phyloP scores from a whole-genome alignment of 2,329 filamentous ascomycete species.

The Claviceps sp. region DNA sequence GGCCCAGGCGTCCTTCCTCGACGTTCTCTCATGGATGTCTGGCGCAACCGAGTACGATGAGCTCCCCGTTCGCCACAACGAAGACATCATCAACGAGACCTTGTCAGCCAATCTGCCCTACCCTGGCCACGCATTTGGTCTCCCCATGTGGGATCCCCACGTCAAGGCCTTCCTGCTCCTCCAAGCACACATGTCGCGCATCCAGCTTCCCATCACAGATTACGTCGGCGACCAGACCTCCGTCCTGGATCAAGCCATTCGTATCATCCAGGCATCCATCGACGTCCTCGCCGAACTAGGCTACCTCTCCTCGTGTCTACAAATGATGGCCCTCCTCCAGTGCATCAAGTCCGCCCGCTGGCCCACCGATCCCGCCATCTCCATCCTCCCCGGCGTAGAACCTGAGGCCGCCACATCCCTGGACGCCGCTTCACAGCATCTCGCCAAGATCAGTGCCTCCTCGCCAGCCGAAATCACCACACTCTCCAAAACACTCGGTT shows the following conservation, averaged over 20 bases:
- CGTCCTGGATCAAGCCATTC: slow-evolving; percentile 89
- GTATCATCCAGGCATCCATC: slow-evolving; percentile 90
- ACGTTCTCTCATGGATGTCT: slow-evolving; percentile 85
- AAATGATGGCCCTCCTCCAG: slow-evolving; percentile 78
- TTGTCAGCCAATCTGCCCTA: slow-evolving; percentile 68
- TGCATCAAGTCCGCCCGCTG: slow-evolving; percentile 87
- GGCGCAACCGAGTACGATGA: slow-evolving; percentile 93
- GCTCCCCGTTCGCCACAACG: slow-evolving; percentile 92
- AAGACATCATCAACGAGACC: slow-evolving; percentile 91
- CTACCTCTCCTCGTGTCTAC: slow-evolving; percentile 59
- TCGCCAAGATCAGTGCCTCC: slow-evolving; percentile 29
- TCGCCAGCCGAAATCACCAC: slow-evolving; percentile 22
- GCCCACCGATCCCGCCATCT: slow-evolving; percentile 67
- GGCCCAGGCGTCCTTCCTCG: slow-evolving; percentile 60
- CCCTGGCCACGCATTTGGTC: slow-evolving; percentile 43
- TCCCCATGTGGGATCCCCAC: slow-evolving; percentile 97
- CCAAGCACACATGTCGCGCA: slow-evolving; percentile 87
- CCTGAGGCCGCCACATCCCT: slow-evolving; percentile 18
- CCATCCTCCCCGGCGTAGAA: slow-evolving; percentile 65
- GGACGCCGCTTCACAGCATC: slow-evolving; percentile 21
- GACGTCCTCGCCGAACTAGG: slow-evolving; percentile 89
- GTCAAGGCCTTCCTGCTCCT: slow-evolving; percentile 90
- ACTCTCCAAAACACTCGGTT: slow-evolving; percentile 36
- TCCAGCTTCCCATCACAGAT: slow-evolving; percentile 87
- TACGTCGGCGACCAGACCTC: slow-evolving; percentile 88